A percentile compares a stretch with the other conserved stretches of the same genome.
phyloP scores from a whole-genome alignment of 192 early-diverging fungal species.

The Gonapodya prolifera region DNA sequence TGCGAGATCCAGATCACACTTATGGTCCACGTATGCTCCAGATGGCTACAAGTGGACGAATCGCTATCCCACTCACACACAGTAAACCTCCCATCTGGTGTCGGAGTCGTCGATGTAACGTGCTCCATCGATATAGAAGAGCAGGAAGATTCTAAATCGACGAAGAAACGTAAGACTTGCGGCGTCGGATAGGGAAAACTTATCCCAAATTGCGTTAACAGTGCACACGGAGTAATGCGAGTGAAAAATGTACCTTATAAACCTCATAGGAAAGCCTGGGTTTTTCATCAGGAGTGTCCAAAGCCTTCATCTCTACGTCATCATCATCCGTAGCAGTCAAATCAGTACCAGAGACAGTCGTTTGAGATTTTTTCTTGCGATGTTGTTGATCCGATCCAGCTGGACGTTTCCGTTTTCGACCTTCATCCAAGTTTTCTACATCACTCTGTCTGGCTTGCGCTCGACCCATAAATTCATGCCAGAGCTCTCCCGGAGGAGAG shows the following conservation, averaged over 20 bases:
- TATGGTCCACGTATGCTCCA: no score
- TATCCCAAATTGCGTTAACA: background rate
- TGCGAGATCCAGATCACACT: no score
- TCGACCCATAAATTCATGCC: background rate
- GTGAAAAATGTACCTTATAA: background rate
- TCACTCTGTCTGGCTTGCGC: no score
- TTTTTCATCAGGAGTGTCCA: background rate
- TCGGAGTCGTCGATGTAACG: slow-evolving; percentile 4
- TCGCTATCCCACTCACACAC: background rate
- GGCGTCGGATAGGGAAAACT: background rate
- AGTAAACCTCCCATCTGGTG: background rate
- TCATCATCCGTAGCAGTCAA: background rate
- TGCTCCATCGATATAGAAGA: slow-evolving; percentile 1
- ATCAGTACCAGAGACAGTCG: background rate
- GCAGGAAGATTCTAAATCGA: background rate
- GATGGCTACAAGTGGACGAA: no score
- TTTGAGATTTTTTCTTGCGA: background rate
- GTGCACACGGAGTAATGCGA: background rate
- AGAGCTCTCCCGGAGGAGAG: background rate
- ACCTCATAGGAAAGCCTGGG: background rate
- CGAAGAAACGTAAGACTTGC: background rate
- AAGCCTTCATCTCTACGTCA: background rate
- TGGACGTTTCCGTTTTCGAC: background rate
- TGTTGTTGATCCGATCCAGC: background rate
- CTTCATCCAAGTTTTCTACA: background rate